Conservation (phyloP, 768 basidiomycete genomes). For the Leccinum longicurvipes region DNA sequence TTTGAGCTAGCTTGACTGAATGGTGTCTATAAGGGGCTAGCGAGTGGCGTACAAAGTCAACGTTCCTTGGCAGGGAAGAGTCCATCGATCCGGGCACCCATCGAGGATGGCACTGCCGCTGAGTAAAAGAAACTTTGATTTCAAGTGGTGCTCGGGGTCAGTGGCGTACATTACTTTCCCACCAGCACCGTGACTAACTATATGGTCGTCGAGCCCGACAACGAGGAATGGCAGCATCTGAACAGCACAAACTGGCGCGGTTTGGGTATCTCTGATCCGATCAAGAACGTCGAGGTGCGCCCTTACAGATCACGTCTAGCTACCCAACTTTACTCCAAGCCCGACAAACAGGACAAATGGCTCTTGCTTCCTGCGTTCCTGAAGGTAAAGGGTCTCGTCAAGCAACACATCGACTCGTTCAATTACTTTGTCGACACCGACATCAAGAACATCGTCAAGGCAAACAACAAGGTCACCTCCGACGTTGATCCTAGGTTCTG, state of each 20-base stretch:
- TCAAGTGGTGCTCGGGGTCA: too few species aligned
- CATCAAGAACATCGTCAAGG: conserved; percentile 93
- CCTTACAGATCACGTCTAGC: neutral
- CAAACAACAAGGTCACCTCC: conserved; percentile 90
- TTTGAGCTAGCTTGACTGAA: neutral
- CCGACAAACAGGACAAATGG: conserved; percentile 90
- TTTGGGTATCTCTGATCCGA: conserved; percentile 79
- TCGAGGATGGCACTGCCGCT: too few species aligned
- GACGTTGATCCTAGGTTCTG: conserved; percentile 97
- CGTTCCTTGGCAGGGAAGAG: too few species aligned
- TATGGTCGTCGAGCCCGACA: conserved; percentile 22
- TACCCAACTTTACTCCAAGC: neutral
- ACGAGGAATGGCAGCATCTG: conserved; percentile 58
- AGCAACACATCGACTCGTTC: conserved; percentile 98
- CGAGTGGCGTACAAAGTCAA: too few species aligned
- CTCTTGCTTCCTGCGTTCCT: conserved; percentile 93
- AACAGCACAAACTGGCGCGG: conserved; percentile 67
- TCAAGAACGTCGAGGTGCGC: conserved; percentile 86
- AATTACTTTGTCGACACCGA: conserved; percentile 98
- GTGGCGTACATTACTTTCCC: too few species aligned
- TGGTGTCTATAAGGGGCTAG: neutral
- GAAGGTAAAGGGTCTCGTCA: conserved; percentile 96
- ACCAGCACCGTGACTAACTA: too few species aligned
- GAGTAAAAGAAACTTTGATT: too few species aligned
- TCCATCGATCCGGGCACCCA: too few species aligned